Evolutionary conservation across 73 alveolate species (phyloP).

Genomic region (Urostyla sp.): DNA sequence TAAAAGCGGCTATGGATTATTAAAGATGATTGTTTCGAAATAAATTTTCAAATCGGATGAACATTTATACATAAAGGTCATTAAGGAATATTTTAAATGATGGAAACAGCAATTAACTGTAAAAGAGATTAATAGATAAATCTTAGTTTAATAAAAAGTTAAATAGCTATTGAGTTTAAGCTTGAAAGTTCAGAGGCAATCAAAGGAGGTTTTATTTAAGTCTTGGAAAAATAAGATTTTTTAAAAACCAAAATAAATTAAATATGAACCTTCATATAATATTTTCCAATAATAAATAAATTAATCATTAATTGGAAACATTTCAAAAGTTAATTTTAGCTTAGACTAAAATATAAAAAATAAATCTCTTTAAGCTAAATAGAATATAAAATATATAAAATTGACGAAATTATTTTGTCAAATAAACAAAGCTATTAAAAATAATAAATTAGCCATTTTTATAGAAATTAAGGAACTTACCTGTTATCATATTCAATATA

Average conservation of each 20-base stretch:
- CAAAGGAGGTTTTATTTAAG: background rate
- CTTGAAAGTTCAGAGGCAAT: background rate
- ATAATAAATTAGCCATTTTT: too few relatives aligned
- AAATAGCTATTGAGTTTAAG: background rate
- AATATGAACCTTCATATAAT: background rate
- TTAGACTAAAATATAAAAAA: conserved; percentile 10
- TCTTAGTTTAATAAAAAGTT: background rate
- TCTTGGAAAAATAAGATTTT: background rate
- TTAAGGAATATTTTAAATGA: background rate
- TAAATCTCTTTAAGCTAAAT: too few relatives aligned
- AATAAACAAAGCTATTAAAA: too few relatives aligned
- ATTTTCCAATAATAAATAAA: background rate
- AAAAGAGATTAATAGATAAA: background rate
- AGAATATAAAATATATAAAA: too few relatives aligned
- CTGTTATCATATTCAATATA: too few relatives aligned
- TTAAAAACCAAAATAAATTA: background rate
- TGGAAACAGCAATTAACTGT: background rate
- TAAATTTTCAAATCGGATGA: background rate
- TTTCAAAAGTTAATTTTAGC: background rate
- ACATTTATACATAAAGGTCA: background rate
- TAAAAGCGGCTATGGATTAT: conserved; percentile 2
- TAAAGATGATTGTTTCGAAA: background rate
- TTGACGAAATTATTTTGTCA: too few relatives aligned
- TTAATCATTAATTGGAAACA: conserved; percentile 4
- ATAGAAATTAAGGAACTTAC: too few relatives aligned